Base-by-base conservation (phyloP, 495 filamentous ascomycete genomes). In the Podospora tetraspora region DNA sequence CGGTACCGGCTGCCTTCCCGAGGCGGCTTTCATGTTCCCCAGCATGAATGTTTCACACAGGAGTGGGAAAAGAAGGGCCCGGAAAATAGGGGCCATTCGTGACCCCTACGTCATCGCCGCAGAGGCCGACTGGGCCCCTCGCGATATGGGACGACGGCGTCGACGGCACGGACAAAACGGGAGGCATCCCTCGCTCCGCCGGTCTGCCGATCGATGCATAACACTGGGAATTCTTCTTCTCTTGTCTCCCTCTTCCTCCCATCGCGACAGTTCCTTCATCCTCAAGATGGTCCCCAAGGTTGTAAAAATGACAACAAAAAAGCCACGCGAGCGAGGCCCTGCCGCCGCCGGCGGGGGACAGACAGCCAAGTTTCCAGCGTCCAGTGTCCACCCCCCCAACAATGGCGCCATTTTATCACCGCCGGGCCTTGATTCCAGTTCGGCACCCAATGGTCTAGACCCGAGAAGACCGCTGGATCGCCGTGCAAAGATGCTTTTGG, bases 341-440 rank as follows among this genome's bases (percentile, higher is more conserved):
- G 25, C 25, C 25, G 25, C 37, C n/a, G n/a, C n/a, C n/a, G n/a
- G n/a, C n/a, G 37, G 37, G 37, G 37, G 37, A 25, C 25, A n/a
- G 25, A 19, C 43, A n/a, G 43, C 43, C 43, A 52, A 52, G 43
- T n/a, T n/a, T 52, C 43, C 57, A 12, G 6, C 67, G 56, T 52
- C 59, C 61, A 69, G 24, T 65, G 32, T 29, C 58, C 22, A 32
- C n/a, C 52, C 57, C 61, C 27, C 32, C 30, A 29, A 64, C 30
- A 11, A 71, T 69, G 67, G 70, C 62, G 63, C 67, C 67, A 69
- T 69, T 69, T 66, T 64, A 32, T 43, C 57, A 34, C 58, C 59
- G 37, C 67, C 6, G 25, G 34, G 24, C 74, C 74, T 70, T 74
- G 73, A 73, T 73, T 70, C 60, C 70, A 62, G 65, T 63, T 70